Conservation (phyloP, 1,139 yeast genomes). For the Yamadazyma membranifaciens region DNA sequence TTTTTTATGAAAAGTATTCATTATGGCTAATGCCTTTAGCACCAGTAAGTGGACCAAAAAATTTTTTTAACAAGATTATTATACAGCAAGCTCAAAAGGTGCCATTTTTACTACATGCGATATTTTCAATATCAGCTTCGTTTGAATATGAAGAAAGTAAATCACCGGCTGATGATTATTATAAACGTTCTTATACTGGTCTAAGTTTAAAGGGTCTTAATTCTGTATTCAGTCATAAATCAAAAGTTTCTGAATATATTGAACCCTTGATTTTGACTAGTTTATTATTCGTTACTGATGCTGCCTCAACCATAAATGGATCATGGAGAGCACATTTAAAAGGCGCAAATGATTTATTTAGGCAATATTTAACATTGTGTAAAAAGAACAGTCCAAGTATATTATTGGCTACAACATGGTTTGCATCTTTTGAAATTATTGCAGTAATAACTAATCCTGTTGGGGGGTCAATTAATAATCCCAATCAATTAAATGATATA, state of each 20-base stretch:
- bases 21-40: slow-evolving; percentile 19
- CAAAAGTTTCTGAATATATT: slow-evolving; percentile 12
- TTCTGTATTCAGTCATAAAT: slow-evolving; percentile 11
- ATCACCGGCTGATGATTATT: slow-evolving; percentile 12
- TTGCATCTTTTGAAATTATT: slow-evolving; percentile 19
- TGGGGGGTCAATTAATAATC: slow-evolving; percentile 17
- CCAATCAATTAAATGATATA: slow-evolving; percentile 15
- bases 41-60: slow-evolving; percentile 15
- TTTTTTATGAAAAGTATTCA: slow-evolving; percentile 18
- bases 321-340: slow-evolving; percentile 19
- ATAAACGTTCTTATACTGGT: slow-evolving; percentile 11
- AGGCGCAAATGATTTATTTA: slow-evolving; percentile 18
- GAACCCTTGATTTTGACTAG: slow-evolving; percentile 18
- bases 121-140: slow-evolving; percentile 17
- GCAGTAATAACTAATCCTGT: slow-evolving; percentile 19
- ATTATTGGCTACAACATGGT: slow-evolving; percentile 18
- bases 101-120: slow-evolving; percentile 17
- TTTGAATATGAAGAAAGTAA: slow-evolving; percentile 14
- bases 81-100: slow-evolving; percentile 14
- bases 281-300: slow-evolving; percentile 18
- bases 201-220: slow-evolving; percentile 15
- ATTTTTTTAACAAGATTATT: slow-evolving; percentile 15
- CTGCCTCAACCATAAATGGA: slow-evolving; percentile 16
- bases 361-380: slow-evolving; percentile 14
- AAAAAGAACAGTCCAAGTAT: slow-evolving; percentile 15